These are phyloP conservation scores for Boletus semigastroideus DNA, from an alignment of 1,284 basidiomycete genomes.

Conservation along the genomic window DNA sequence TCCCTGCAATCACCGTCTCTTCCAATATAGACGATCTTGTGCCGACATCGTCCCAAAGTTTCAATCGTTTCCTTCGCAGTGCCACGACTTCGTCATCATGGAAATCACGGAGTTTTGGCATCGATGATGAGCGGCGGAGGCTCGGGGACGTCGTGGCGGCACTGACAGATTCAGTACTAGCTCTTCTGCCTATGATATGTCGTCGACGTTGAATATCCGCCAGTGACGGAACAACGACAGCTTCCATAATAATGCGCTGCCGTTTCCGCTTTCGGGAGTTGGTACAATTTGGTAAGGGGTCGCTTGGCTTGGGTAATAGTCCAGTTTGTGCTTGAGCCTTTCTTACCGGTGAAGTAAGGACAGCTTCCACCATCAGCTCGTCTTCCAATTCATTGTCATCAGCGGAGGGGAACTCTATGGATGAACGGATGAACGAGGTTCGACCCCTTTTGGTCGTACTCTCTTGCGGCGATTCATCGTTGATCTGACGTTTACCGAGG, in stretches of 20 bases:
- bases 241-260: conserved; percentile 51
- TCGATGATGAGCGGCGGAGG: conserved; percentile 31
- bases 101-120: conserved; percentile 19
- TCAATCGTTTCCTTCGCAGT: conserved; percentile 26
- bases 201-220: conserved; percentile 27
- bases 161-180: conserved; percentile 16
- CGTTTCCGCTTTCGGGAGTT: conserved; percentile 41
- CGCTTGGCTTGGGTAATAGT: not conserved
- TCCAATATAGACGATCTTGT: conserved; percentile 27
- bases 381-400: conserved; percentile 29
- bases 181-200: conserved; percentile 21
- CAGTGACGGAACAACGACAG: conserved; percentile 50
- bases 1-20: conserved; percentile 39
- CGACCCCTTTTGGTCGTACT: conserved; percentile 36
- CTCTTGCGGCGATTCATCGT: conserved; percentile 29
- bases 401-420: conserved; percentile 20
- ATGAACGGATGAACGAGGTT: conserved; percentile 33
- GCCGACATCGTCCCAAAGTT: conserved; percentile 19
- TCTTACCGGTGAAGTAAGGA: conserved; percentile 21
- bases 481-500: conserved; percentile 42
- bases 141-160: not conserved
- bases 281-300: conserved; percentile 4
- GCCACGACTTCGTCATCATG: conserved; percentile 14
- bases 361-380: conserved; percentile 29
- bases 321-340: conserved; percentile 6